Evolutionary conservation across 805 yeast species (phyloP).

Genomic region (Millerozyma miso): DNA sequence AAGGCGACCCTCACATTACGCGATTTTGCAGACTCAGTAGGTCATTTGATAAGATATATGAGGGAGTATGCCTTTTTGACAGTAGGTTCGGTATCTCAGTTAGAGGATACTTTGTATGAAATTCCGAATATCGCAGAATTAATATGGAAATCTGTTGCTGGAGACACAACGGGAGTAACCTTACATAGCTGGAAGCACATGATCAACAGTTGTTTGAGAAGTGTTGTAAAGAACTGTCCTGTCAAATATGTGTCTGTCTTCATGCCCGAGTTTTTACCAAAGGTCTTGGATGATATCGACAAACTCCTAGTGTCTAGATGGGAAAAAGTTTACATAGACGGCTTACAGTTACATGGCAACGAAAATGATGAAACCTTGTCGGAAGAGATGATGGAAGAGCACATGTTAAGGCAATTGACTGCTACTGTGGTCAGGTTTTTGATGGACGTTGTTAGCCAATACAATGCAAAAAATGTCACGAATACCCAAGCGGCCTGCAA

Average conservation of each 20-base stretch:
- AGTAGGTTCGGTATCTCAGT: slow-evolving; percentile 80
- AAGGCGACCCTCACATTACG: slow-evolving; percentile 90
- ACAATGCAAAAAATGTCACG: slow-evolving; percentile 47
- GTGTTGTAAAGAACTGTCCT: slow-evolving; percentile 87
- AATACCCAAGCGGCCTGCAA: slow-evolving; percentile 66
- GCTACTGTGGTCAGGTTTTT: slow-evolving; percentile 84
- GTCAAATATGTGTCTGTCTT: slow-evolving; percentile 59
- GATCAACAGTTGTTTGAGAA: slow-evolving; percentile 83
- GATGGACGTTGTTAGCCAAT: slow-evolving; percentile 84
- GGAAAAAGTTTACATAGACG: slow-evolving; percentile 60
- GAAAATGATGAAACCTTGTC: slow-evolving; percentile 78
- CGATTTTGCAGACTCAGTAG: slow-evolving; percentile 97
- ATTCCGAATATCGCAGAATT: slow-evolving; percentile 74
- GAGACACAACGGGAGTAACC: slow-evolving; percentile 80
- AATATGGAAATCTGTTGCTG: slow-evolving; percentile 85
- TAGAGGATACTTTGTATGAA: slow-evolving; percentile 84
- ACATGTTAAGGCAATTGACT: slow-evolving; percentile 85
- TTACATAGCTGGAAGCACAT: slow-evolving; percentile 97
- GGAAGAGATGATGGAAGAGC: slow-evolving; percentile 99
- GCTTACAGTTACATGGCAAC: slow-evolving; percentile 52
- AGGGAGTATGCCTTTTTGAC: slow-evolving; percentile 93
- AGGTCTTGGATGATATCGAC: slow-evolving; percentile 68
- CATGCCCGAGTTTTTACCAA: slow-evolving; percentile 75
- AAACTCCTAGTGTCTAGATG: slow-evolving; percentile 70
- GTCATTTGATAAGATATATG: slow-evolving; percentile 91